phyloP scores from a whole-genome alignment of 768 basidiomycete genomes.

The Basidioascus undulatus region DNA sequence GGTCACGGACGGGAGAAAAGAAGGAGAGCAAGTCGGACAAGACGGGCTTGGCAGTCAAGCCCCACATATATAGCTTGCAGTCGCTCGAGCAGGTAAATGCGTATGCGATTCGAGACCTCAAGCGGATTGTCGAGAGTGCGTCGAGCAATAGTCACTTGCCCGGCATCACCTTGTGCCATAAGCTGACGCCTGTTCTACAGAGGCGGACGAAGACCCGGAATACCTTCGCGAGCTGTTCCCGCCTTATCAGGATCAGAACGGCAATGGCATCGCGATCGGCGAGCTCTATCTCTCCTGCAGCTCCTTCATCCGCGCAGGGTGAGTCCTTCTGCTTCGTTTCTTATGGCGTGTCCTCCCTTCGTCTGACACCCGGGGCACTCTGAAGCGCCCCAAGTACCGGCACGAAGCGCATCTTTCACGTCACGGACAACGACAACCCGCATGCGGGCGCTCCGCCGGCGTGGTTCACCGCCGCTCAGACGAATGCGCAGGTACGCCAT shows the following conservation, averaged over 20 bases:
- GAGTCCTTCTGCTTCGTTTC: constrained; percentile 11
- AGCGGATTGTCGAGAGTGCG: constrained; percentile 51
- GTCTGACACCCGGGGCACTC: not conserved
- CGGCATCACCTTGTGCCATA: constrained; percentile 1
- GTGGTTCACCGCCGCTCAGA: no score
- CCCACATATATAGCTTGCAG: constrained; percentile 46
- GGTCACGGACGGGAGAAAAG: constrained; percentile 11
- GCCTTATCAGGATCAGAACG: constrained; percentile 27
- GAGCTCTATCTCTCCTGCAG: constrained; percentile 81
- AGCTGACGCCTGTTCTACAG: constrained; percentile 20
- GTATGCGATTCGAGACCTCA: constrained; percentile 52
- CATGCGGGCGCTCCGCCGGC: not conserved
- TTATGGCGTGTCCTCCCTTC: not conserved
- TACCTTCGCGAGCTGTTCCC: constrained; percentile 37
- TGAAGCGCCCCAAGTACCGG: constrained; percentile 31
- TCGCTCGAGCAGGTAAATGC: constrained; percentile 54
- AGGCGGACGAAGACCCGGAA: constrained; percentile 36
- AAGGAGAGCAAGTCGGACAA: constrained; percentile 20
- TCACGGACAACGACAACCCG: constrained; percentile 75
- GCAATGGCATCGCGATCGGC: constrained; percentile 38
- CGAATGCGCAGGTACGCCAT: no score
- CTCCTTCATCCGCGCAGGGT: constrained; percentile 75
- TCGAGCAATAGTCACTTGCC: not conserved
- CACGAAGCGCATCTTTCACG: constrained; percentile 74
- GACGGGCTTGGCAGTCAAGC: constrained; percentile 32